Base-by-base conservation (phyloP, 2,329 filamentous ascomycete genomes). In the Pestalotiopsis fici region DNA sequence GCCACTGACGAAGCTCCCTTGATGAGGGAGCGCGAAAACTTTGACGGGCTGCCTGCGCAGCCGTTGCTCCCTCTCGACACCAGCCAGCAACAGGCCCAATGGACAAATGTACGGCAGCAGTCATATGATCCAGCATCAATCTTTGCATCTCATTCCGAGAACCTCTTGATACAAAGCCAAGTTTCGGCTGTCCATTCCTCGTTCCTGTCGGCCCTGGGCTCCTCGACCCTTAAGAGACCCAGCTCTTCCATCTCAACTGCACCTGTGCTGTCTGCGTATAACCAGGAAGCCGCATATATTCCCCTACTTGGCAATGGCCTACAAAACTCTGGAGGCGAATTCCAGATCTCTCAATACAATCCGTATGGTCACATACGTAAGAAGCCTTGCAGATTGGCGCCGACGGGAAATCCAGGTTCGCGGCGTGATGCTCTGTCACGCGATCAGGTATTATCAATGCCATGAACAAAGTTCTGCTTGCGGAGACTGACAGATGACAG, bases 81-180 rank as follows among this genome's bases (percentile, higher is more conserved):
- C n/a, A 50, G 9, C 18, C 43, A 50, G 18, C 43, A 1, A n/a
- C 1, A 50, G 6, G 43, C 3, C 15, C 0, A n/a, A 3, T 7
- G 1, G 31, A 35, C 3, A 0, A 21, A 21, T 18, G n/a, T 21
- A n/a, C 43, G n/a, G 43, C 43, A 50, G 43, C 43, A 50, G 18
- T 7, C 43, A 9, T 1, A 50, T 23, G n/a, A 1, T 2, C 3
- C 1, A 23, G 43, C 43, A 7, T 50, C 9, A 18, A 1, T 9
- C 3, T 23, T 50, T 3, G 4, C 0, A 9, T 7, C n/a, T 9
- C n/a, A 2, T 9, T 1, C 15, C 2, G 6, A 1, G 7, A 21
- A 21, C 1, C 6, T 0, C 2, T 23, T 3, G 18, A 3, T 0
- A 11, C 9, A 2, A 50, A 6, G 9, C 9, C n/a, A 50, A n/a